phyloP scores from a whole-genome alignment of 352 stramenopile species.

The Pythium utonaiense region DNA sequence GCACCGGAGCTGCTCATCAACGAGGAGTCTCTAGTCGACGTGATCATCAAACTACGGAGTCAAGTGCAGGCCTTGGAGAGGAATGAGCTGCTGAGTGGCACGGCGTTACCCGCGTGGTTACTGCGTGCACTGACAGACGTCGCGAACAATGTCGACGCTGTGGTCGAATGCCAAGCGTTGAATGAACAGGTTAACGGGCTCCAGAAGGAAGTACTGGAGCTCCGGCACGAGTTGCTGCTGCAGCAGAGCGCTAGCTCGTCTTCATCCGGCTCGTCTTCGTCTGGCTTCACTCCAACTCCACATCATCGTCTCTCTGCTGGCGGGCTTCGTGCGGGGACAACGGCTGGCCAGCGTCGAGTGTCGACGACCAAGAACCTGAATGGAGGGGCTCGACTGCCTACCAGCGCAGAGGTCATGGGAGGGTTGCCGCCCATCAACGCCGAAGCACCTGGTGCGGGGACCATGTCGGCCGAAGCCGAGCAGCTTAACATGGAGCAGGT shows the following conservation, averaged over 20 bases:
- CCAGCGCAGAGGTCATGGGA: no score
- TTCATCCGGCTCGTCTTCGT: not conserved
- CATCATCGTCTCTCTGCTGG: constrained; percentile 53
- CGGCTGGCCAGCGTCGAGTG: constrained; percentile 4
- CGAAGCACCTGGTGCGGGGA: constrained; percentile 17
- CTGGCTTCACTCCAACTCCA: constrained; percentile 43
- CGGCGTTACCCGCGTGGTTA: constrained; percentile 63
- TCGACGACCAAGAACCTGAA: constrained; percentile 3
- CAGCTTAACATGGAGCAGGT: constrained; percentile 27
- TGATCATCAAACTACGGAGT: constrained; percentile 61
- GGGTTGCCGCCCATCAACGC: constrained; percentile 15
- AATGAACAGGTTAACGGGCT: constrained; percentile 70
- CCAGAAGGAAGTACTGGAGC: constrained; percentile 74
- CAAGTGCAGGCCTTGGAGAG: constrained; percentile 70
- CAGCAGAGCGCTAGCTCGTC: constrained; percentile 39
- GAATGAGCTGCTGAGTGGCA: constrained; percentile 73
- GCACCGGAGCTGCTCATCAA: constrained; percentile 75
- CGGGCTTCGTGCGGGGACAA: not conserved
- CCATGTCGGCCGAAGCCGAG: constrained; percentile 15
- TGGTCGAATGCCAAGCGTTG: constrained; percentile 74
- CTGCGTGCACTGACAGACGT: constrained; percentile 71
- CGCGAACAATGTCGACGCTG: constrained; percentile 74
- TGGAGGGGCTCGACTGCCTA: not conserved
- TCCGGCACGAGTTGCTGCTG: constrained; percentile 75
- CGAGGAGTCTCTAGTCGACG: constrained; percentile 70